phyloP scores from a whole-genome alignment of 2,329 filamentous ascomycete species.

The Talaromyces sp. region DNA sequence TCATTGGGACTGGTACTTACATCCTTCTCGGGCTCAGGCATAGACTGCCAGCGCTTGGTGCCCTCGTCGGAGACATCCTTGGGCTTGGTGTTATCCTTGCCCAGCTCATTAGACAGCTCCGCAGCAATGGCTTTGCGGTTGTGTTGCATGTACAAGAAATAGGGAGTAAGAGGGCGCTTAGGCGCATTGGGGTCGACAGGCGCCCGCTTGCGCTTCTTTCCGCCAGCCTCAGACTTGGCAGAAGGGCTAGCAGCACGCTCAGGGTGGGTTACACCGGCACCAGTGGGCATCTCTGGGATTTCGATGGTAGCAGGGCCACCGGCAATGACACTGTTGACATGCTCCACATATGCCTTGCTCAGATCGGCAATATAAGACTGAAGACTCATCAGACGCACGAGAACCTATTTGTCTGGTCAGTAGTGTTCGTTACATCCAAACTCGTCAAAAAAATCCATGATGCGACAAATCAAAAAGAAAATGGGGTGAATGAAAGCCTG shows the following conservation, averaged over 20 bases:
- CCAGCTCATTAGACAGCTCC: too few relatives aligned
- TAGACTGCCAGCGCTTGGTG: slow-evolving; percentile 79
- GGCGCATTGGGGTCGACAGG: slow-evolving; percentile 89
- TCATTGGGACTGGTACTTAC: slow-evolving; percentile 47
- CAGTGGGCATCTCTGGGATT: slow-evolving; percentile 48
- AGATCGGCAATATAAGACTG: slow-evolving; percentile 78
- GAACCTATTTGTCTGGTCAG: slow-evolving; percentile 60
- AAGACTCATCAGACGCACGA: slow-evolving; percentile 76
- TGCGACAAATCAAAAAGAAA: too few relatives aligned
- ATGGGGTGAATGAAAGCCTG: too few relatives aligned
- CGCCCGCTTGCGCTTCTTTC: slow-evolving; percentile 89
- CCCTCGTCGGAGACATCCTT: slow-evolving; percentile 87
- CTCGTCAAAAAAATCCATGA: background rate
- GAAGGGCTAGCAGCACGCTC: slow-evolving; percentile 46
- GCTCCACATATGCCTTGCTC: slow-evolving; percentile 81
- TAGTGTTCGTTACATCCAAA: background rate
- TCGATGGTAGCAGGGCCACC: slow-evolving; percentile 57
- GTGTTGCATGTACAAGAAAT: slow-evolving; percentile 92
- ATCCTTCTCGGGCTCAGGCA: slow-evolving; percentile 73
- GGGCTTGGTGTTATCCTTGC: slow-evolving; percentile 74
- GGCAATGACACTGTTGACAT: slow-evolving; percentile 80
- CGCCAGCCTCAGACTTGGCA: slow-evolving; percentile 55
- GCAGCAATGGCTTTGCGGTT: slow-evolving; percentile 79
- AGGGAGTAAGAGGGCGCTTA: slow-evolving; percentile 90
- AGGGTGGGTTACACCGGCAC: slow-evolving; percentile 34